These are phyloP conservation scores for Collybiopsis luxurians DNA, from an alignment of 768 basidiomycete species.

Conservation along the genomic window DNA sequence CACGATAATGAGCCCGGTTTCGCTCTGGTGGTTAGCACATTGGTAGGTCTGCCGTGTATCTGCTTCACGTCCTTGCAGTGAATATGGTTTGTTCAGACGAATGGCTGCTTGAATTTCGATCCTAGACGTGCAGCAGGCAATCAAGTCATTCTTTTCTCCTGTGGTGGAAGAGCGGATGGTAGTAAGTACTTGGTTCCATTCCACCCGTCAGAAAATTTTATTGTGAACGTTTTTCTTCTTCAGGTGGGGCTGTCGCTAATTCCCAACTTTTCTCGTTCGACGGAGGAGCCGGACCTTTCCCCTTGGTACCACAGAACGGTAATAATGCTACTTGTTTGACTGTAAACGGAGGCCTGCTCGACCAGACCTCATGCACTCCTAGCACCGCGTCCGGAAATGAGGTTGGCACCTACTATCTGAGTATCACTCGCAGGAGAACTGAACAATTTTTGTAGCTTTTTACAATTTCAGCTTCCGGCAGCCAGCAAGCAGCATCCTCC, in stretches of 20 bases:
- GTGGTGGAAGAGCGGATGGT: conserved; percentile 24
- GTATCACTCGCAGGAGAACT: too few relatives aligned
- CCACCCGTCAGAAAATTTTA: neutral
- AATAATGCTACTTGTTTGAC: conserved; percentile 16
- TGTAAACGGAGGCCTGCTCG: conserved; percentile 13
- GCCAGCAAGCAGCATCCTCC: neutral
- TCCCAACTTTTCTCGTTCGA: conserved; percentile 22
- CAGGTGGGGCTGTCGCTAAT: conserved; percentile 2
- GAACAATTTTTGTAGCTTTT: too few relatives aligned
- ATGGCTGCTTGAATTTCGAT: conserved; percentile 22
- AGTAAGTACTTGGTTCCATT: conserved; percentile 10
- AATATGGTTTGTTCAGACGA: conserved; percentile 11
- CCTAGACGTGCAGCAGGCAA: conserved; percentile 16
- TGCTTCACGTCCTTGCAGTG: neutral
- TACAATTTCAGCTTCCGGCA: conserved; percentile 13
- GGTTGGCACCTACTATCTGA: neutral
- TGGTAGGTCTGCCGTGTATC: conserved; percentile 9
- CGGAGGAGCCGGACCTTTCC: conserved; percentile 13
- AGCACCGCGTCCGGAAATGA: conserved; percentile 14
- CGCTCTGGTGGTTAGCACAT: conserved; percentile 19
- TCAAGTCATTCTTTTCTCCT: conserved; percentile 22
- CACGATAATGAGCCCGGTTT: conserved; percentile 17
- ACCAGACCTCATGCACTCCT: conserved; percentile 17
- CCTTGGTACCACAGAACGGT: conserved; percentile 15
- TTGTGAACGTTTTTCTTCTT: neutral